A percentile compares a stretch with the other conserved stretches of the same genome.
Evolutionary conservation across 495 filamentous ascomycete genomes (phyloP).

Genomic region (Tuber microsphaerosporum): DNA sequence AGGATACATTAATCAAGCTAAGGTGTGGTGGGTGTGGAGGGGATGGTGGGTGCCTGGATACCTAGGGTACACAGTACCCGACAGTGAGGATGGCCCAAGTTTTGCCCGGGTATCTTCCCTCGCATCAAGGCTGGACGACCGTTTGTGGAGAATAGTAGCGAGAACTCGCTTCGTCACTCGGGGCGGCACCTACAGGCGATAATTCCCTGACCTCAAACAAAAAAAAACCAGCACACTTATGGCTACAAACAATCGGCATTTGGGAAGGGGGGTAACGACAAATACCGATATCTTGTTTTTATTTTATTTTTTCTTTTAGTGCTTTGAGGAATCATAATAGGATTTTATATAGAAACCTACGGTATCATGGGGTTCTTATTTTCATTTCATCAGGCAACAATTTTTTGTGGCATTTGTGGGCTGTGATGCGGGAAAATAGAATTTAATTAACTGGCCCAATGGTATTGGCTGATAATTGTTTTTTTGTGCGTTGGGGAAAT

Average conservation of each 20-base stretch:
- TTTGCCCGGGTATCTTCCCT: slow-evolving; percentile 38
- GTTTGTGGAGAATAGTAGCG: slow-evolving; percentile 40
- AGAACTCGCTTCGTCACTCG: slow-evolving; percentile 28
- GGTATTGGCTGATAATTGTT: not conserved
- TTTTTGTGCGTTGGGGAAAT: not conserved
- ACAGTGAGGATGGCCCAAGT: slow-evolving; percentile 36
- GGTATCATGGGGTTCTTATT: not conserved
- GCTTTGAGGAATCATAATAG: not conserved
- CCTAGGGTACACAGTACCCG: slow-evolving; percentile 32
- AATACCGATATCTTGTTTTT: not conserved
- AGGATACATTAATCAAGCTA: not conserved
- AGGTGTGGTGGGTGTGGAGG: slow-evolving; percentile 21
- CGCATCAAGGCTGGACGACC: slow-evolving; percentile 36
- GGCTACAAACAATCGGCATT: not conserved
- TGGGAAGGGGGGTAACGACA: not conserved
- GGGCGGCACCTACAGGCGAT: not conserved
- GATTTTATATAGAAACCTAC: not conserved
- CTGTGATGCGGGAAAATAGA: not conserved
- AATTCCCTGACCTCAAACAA: slow-evolving; percentile 19
- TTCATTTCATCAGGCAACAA: not conserved
- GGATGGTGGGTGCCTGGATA: slow-evolving; percentile 17
- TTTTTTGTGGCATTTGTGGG: not conserved
- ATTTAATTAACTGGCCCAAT: not conserved
- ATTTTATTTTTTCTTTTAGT: not conserved
- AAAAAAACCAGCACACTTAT: not conserved